Evolutionary conservation across 768 basidiomycete genomes (phyloP), one percentile per base, ranked within the genome.

Genomic region (Tricholoma terreum): DNA sequence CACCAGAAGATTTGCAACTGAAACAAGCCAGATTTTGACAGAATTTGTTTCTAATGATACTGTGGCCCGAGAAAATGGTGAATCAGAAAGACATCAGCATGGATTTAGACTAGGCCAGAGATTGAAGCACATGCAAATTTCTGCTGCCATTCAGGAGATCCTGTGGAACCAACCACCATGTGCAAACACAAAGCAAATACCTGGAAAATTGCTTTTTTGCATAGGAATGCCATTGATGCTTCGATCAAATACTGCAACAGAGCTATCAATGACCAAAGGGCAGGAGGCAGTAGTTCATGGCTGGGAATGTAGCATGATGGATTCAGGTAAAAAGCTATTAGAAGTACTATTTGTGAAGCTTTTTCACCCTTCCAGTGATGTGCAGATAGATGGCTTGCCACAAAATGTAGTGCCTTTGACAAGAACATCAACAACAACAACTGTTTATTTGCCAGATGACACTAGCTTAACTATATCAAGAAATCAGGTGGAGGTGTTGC

Each of bases 301-400:
- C 2, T 67, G 64, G 65, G 30, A 27, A 2, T 19, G 4, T 6
- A 34, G 30, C 14, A 56, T 17, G 2, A 58, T 58, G 4, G 8
- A 34, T 3, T 45, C n/a, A 19, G 61, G 63, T 10, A 62, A 65
- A 19, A 1, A 15, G 63, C n/a, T 2, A 11, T 54, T 73, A 3
- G 69, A 74, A 27, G 64, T 61, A 0, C 50, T 74, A 34, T 74
- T 71, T 63, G 56, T 74, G 0, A 51, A 63, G 21, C 56, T 74
- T 3, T n/a, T n/a, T n/a, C n/a, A n/a, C n/a, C n/a, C 56, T n/a
- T 1, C n/a, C n/a, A n/a, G n/a, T n/a, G n/a, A n/a, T n/a, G n/a
- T n/a, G n/a, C n/a, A n/a, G n/a, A 4, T 61, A 38, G 46, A 40
- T 12, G 60, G 40, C 2, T 19, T 61, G 1, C 60, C 60, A 1